Percentiles rank a stretch among this genome's conserved stretches.
phyloP scores from a whole-genome alignment of 371 early-diverging fungal genomes.

The Mucor sp. region DNA sequence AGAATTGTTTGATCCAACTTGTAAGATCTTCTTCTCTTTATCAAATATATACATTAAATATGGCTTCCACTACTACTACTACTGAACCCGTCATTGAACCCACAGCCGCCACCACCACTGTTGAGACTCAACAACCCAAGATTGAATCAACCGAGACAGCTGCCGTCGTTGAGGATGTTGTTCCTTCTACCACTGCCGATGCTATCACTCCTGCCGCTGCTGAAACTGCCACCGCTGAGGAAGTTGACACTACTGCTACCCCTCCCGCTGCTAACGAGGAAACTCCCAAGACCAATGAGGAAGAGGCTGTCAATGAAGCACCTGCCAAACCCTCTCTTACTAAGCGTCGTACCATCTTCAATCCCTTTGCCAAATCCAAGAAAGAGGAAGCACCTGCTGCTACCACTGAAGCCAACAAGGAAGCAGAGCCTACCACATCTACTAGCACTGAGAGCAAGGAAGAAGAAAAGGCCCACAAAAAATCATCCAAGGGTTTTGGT shows the following conservation, averaged over 20 bases:
- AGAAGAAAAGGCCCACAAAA: conserved; percentile 24
- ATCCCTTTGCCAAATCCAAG: conserved; percentile 33
- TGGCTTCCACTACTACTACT: not conserved
- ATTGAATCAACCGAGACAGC: conserved; percentile 1
- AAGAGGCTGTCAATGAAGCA: not conserved
- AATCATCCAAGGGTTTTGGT: conserved; percentile 17
- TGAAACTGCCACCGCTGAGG: not conserved
- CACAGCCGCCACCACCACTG: not conserved
- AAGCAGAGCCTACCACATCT: conserved; percentile 2
- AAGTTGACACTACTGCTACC: not conserved
- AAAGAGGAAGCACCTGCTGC: conserved; percentile 19
- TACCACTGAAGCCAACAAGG: conserved; percentile 19
- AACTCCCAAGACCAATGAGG: not conserved
- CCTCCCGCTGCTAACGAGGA: not conserved
- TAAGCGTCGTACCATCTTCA: conserved; percentile 34
- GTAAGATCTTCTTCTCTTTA: not conserved
- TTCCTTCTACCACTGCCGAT: not conserved
- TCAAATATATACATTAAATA: conserved; percentile 1
- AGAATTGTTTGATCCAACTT: not conserved
- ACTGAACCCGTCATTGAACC: conserved; percentile 14
- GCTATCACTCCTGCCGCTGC: not conserved
- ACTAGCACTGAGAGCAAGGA: not conserved
- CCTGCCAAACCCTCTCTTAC: conserved; percentile 15
- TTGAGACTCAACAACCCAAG: not conserved
- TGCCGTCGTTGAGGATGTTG: not conserved